Evolutionary conservation across 352 stramenopile genomes (phyloP), one percentile per base, ranked within the genome.

Genomic region (Phytopythium boreale): DNA sequence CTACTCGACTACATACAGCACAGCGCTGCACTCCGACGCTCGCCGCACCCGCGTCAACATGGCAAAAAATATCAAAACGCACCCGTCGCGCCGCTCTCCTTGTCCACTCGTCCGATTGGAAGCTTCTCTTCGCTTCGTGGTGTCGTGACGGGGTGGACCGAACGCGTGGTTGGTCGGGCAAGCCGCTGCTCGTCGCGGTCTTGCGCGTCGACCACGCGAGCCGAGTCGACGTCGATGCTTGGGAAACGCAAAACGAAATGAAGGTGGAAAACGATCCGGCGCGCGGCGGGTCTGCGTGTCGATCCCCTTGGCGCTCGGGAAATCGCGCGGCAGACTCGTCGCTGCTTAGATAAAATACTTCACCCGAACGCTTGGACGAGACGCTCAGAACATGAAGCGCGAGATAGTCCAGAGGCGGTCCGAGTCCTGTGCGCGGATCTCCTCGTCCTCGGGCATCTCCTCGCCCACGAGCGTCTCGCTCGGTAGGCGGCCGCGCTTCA

Each of bases 321-420:
- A 6, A n/a, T 15, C 31, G 27, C 4, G 29, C 51, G 17, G 51
- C 27, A 58, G 51, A 24, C 51, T 29, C 27, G 52, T 17, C 47
- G 47, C 47, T 53, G 52, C 52, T 59, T 59, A 59, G 52, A 59
- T 59, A 59, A 59, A 46, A 46, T 59, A 47, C 47, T 14, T 31
- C 22, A 31, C 22, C 47, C 24, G 22, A 29, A 27, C 47, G 24
- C 47, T 27, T 22, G 47, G 59, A 36, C 36, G 37, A 44, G 58
- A 57, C n/a, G 51, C 39, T 75, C 76, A 88, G 56, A 86, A 88
- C 63, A 84, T 84, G 62, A 77, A 84, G 24, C 75, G 65, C 11
- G 79, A 82, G 55, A 88, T 64, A 39, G 73, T 77, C 68, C 77
- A 88, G 50, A 88, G 66, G 66, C 81, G 72, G 59, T 88, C 79